Conservation (phyloP, 2,329 filamentous ascomycete genomes). For the Claviceps sp. region DNA sequence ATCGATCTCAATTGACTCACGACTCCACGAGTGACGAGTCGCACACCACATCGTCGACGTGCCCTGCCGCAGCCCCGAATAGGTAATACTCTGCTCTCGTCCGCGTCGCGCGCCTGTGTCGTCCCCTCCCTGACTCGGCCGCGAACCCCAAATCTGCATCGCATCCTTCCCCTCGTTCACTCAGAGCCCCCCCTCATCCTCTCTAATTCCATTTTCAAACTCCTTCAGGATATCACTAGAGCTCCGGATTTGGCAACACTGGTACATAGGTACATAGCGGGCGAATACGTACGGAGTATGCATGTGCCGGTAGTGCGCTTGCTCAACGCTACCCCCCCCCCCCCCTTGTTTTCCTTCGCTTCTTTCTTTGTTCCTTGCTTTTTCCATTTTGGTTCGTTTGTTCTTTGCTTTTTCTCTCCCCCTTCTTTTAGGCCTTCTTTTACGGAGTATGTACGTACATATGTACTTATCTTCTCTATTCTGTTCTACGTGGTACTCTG, state of each 20-base stretch:
- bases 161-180: not conserved
- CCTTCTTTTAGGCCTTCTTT: not conserved
- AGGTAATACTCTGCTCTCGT: too few species aligned
- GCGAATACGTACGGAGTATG: too few species aligned
- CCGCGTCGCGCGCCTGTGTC: too few species aligned
- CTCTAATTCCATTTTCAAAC: not conserved
- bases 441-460: not conserved
- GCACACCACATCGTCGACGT: too few species aligned
- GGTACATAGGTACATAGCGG: too few species aligned
- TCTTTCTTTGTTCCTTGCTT: not conserved
- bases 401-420: not conserved
- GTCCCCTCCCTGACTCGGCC: too few species aligned
- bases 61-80: not conserved
- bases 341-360: not conserved
- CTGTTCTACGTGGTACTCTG: too few species aligned
- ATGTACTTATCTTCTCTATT: too few species aligned
- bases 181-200: not conserved
- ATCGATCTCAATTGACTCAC: not conserved
- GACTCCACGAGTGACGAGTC: too few species aligned
- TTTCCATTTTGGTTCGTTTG: not conserved
- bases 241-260: not conserved
- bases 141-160: not conserved
- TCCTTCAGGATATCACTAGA: constrained; percentile 8
- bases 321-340: too few species aligned
- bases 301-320: not conserved